Evolutionary conservation across 768 basidiomycete species (phyloP).

Genomic region (Lyophyllum shimeji): DNA sequence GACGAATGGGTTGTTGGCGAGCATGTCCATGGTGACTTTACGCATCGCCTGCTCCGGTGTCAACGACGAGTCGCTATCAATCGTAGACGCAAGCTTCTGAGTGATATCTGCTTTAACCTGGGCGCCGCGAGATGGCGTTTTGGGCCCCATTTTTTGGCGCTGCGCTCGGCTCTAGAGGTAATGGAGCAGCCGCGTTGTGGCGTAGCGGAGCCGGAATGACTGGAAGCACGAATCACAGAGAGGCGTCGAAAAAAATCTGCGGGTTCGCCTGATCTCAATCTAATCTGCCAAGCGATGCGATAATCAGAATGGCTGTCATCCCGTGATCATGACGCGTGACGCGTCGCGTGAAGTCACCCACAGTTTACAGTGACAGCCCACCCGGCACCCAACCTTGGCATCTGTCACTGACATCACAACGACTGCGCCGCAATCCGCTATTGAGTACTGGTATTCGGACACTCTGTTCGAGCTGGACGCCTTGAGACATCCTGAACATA

Average conservation of each 20-base stretch:
- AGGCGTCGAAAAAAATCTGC: neutral
- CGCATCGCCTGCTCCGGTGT: slow-evolving; percentile 30
- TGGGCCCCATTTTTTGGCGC: slow-evolving; percentile 20
- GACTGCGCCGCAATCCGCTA: too few relatives aligned
- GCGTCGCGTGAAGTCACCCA: too few relatives aligned
- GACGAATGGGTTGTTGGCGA: slow-evolving; percentile 46
- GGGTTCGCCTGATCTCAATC: neutral
- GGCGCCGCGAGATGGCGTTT: slow-evolving; percentile 18
- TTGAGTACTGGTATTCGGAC: too few relatives aligned
- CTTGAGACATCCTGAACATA: too few relatives aligned
- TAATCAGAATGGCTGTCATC: neutral
- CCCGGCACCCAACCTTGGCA: too few relatives aligned
- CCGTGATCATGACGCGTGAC: neutral
- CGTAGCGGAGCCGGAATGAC: neutral
- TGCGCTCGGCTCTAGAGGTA: neutral
- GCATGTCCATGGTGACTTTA: slow-evolving; percentile 33
- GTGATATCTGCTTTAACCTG: slow-evolving; percentile 26
- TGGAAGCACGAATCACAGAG: neutral
- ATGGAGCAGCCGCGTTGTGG: neutral
- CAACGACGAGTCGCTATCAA: slow-evolving; percentile 27
- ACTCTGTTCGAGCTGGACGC: too few relatives aligned
- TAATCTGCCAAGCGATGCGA: neutral
- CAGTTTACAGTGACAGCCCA: too few relatives aligned
- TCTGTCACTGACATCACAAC: too few relatives aligned
- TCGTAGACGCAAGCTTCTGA: slow-evolving; percentile 21